Conservation (phyloP, 75 land plant species). For the Ceratopteris richardii region DNA sequence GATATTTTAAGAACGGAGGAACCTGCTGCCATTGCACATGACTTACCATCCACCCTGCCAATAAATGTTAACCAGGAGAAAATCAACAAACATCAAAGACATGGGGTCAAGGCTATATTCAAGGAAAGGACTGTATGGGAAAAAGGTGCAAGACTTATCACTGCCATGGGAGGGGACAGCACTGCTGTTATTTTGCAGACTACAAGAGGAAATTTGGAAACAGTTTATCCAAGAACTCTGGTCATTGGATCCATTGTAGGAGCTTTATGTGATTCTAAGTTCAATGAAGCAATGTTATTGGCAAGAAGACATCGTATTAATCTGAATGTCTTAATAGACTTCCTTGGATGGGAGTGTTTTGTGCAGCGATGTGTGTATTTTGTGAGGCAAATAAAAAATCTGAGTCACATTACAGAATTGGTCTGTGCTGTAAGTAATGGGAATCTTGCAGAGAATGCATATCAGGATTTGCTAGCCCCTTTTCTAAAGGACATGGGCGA, state of each 20-base stretch:
- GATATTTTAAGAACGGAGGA: slow-evolving; percentile 19
- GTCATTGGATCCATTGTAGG: slow-evolving; percentile 67
- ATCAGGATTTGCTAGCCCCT: slow-evolving; percentile 41
- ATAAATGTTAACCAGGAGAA: too few relatives aligned
- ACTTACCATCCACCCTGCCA: background rate
- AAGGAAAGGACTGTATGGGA: slow-evolving; percentile 70
- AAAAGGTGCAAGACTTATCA: slow-evolving; percentile 72
- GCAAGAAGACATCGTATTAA: slow-evolving; percentile 93
- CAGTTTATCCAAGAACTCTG: slow-evolving; percentile 86
- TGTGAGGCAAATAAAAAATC: slow-evolving; percentile 76
- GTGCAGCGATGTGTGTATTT: slow-evolving; percentile 50
- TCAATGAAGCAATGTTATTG: slow-evolving; percentile 74
- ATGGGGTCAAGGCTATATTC: slow-evolving; percentile 27
- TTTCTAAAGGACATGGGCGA: background rate
- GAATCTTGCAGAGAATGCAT: slow-evolving; percentile 55
- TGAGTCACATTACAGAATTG: slow-evolving; percentile 84
- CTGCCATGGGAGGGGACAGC: slow-evolving; percentile 78
- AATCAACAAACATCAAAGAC: background rate
- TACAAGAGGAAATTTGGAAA: slow-evolving; percentile 79
- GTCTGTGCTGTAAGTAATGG: slow-evolving; percentile 70
- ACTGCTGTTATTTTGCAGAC: slow-evolving; percentile 87
- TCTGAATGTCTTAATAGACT: slow-evolving; percentile 84
- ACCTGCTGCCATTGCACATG: background rate
- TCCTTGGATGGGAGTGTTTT: slow-evolving; percentile 65
- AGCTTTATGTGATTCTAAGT: slow-evolving; percentile 59